phyloP scores from a whole-genome alignment of 164 flowering plant species.

The grape (Vitis vinifera) region ASM3070453v1 NC_081818.1:24660001-24660500 shows the following conservation, averaged over 20 bases:
- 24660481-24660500: slow-evolving; percentile 90
- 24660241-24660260: slow-evolving; percentile 87
- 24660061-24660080: too few species aligned
- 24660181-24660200: too few species aligned
- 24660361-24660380: neutral
- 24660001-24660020: too few species aligned
- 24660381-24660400: neutral
- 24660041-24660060: too few species aligned
- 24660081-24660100: too few species aligned
- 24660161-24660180: too few species aligned
- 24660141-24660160: too few species aligned
- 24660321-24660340: slow-evolving; percentile 91
- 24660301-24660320: slow-evolving; percentile 80
- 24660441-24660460: slow-evolving; percentile 73
- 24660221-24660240: slow-evolving; percentile 78
- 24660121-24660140: too few species aligned
- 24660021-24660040: too few species aligned
- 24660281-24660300: slow-evolving; percentile 79
- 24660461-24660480: slow-evolving; percentile 93
- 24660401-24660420: neutral
- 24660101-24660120: too few species aligned
- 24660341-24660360: neutral
- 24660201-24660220: neutral
- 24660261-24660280: slow-evolving; percentile 64
- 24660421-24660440: neutral